Conservation (phyloP, 2,329 filamentous ascomycete genomes). For the Fusarium sp. region DNA sequence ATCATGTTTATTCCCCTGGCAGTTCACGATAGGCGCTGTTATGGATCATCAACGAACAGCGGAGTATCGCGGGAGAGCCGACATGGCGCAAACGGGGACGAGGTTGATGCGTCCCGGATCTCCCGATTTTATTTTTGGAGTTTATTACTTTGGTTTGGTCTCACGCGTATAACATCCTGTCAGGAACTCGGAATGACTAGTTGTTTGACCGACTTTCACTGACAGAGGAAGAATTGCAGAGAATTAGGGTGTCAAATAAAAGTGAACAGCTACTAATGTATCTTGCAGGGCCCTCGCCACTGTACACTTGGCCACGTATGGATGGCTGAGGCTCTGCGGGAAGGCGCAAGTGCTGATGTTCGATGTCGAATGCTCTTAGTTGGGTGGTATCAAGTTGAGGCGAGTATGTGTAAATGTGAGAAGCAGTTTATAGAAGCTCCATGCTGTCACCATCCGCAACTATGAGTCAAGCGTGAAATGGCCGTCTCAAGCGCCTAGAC, state of each 20-base stretch:
- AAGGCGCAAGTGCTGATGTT: constrained; percentile 22
- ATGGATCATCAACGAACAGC: constrained; percentile 24
- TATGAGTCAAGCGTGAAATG: neutral
- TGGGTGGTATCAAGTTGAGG: constrained; percentile 35
- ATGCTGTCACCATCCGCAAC: neutral
- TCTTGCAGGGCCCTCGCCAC: constrained; percentile 17
- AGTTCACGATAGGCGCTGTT: constrained; percentile 16
- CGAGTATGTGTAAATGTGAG: constrained; percentile 28
- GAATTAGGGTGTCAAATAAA: neutral
- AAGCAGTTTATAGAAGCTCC: neutral
- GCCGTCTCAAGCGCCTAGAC: neutral
- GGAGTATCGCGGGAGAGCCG: constrained; percentile 21
- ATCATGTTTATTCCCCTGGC: constrained; percentile 24
- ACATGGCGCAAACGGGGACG: constrained; percentile 4
- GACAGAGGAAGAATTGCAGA: neutral
- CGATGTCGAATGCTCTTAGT: constrained; percentile 10
- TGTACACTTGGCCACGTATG: constrained; percentile 35
- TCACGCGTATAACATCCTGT: neutral
- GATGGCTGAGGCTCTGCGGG: constrained; percentile 41
- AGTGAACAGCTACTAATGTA: neutral
- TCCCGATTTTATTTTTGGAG: neutral
- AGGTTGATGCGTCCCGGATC: constrained; percentile 6
- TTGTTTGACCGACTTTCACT: neutral
- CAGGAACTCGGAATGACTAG: neutral
- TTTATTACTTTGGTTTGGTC: neutral